A percentile compares a stretch with the other conserved stretches of the same genome.
Evolutionary conservation across 345 rosid genomes (phyloP).

Genomic region (Heritiera littoralis): DNA sequence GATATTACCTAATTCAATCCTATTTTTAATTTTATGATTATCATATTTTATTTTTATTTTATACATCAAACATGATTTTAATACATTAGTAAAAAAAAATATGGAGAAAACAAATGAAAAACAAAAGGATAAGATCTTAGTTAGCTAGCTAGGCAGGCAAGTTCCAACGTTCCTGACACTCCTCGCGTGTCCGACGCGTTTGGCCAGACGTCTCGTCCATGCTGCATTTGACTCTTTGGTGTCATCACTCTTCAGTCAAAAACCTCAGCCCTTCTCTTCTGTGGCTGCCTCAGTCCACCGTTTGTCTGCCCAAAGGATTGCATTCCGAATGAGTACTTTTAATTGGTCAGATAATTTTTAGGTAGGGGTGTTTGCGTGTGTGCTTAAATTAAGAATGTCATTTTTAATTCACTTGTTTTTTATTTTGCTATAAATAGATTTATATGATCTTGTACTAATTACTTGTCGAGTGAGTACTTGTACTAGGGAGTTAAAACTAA

Average conservation of each 20-base stretch:
- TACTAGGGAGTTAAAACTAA: too few relatives aligned
- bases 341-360: background rate
- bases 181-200: slow-evolving; percentile 37
- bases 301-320: background rate
- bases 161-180: slow-evolving; percentile 41
- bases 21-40: too few relatives aligned
- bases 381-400: background rate
- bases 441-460: background rate
- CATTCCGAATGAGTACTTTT: background rate
- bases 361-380: background rate
- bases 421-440: background rate
- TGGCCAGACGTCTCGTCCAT: slow-evolving; percentile 23
- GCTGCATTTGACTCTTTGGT: slow-evolving; percentile 18
- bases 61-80: too few relatives aligned
- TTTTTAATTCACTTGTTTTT: too few relatives aligned
- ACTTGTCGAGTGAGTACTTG: too few relatives aligned
- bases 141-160: background rate
- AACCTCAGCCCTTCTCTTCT: background rate
- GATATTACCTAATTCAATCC: too few relatives aligned
- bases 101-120: too few relatives aligned
- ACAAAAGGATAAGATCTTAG: background rate
- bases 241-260: too few relatives aligned
- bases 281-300: too few relatives aligned
- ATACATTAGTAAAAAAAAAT: too few relatives aligned
- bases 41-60: too few relatives aligned